Evolutionary conservation across 805 yeast species (phyloP).

Genomic region (Priceomyces medius): DNA sequence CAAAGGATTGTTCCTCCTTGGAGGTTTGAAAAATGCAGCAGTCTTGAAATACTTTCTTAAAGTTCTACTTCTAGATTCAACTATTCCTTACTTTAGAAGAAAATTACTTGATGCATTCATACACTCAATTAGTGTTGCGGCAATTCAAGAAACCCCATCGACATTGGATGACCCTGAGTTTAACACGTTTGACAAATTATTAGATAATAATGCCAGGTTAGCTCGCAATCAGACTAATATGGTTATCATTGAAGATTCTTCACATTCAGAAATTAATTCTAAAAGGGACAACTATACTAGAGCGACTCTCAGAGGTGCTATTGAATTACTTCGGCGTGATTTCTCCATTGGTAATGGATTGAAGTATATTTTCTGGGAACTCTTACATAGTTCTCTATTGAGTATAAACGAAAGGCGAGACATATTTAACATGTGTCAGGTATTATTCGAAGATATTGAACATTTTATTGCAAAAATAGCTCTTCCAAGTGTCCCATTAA

Average conservation of each 20-base stretch:
- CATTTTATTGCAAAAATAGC: constrained; percentile 60
- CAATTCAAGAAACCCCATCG: constrained; percentile 59
- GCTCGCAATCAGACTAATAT: constrained; percentile 32
- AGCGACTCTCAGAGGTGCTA: constrained; percentile 61
- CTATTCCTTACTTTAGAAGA: constrained; percentile 49
- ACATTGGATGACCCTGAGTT: constrained; percentile 67
- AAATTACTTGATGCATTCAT: constrained; percentile 49
- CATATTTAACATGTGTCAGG: constrained; percentile 62
- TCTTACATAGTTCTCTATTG: constrained; percentile 59
- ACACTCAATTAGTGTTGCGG: constrained; percentile 61
- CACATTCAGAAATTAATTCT: constrained; percentile 40
- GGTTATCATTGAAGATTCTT: constrained; percentile 59
- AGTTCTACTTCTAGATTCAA: constrained; percentile 51
- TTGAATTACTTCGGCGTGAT: constrained; percentile 61
- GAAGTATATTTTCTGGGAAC: constrained; percentile 62
- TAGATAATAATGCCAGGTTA: constrained; percentile 19
- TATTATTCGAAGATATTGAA: constrained; percentile 63
- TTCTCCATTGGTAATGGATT: constrained; percentile 58
- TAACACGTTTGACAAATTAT: constrained; percentile 30
- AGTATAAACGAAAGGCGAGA: constrained; percentile 59
- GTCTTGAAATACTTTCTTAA: constrained; percentile 64
- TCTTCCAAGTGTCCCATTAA: constrained; percentile 57
- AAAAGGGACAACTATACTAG: constrained; percentile 69
- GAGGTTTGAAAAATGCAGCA: constrained; percentile 69
- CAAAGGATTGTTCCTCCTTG: constrained; percentile 64